A percentile compares a stretch with the other conserved stretches of the same genome.
phyloP scores from a whole-genome alignment of 2,329 filamentous ascomycete species.

The Byssothecium circinans region DNA sequence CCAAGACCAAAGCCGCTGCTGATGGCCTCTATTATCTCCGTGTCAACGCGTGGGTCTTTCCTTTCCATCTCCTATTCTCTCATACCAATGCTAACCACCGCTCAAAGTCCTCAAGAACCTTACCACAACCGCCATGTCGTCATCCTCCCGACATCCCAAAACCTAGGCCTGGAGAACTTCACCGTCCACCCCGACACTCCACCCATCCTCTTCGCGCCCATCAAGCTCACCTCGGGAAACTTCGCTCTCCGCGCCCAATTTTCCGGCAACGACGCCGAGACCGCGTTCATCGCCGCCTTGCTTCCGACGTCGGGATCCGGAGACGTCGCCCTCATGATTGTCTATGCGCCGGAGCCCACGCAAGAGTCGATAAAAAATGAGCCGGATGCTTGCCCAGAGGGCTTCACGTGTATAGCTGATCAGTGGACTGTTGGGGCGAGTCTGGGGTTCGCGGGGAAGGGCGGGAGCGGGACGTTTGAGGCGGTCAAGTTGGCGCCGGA shows the following conservation, averaged over 20 bases:
- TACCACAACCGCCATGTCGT: slow-evolving; percentile 22
- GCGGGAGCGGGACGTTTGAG: background rate
- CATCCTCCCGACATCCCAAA: slow-evolving; percentile 13
- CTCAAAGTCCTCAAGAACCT: slow-evolving; percentile 15
- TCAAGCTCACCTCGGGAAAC: slow-evolving; percentile 10
- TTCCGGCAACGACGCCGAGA: background rate
- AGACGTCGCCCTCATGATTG: background rate
- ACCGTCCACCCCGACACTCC: slow-evolving; percentile 23
- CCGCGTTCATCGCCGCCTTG: background rate
- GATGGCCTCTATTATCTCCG: slow-evolving; percentile 1
- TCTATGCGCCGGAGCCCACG: background rate
- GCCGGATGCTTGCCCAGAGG: background rate
- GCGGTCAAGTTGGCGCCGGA: background rate
- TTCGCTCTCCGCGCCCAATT: slow-evolving; percentile 19
- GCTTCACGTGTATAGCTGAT: background rate
- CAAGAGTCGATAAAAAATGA: background rate
- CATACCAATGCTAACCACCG: background rate
- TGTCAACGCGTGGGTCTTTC: slow-evolving; percentile 1
- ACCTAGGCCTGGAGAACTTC: slow-evolving; percentile 29
- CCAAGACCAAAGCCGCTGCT: background rate
- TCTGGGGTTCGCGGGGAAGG: background rate
- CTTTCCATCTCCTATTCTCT: background rate
- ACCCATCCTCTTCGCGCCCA: slow-evolving; percentile 15
- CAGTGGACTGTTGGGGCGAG: background rate
- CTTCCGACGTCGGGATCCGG: background rate